These are phyloP conservation scores for Brassica incana DNA, from an alignment of 345 rosid species.

Conservation along the genomic window DNA sequence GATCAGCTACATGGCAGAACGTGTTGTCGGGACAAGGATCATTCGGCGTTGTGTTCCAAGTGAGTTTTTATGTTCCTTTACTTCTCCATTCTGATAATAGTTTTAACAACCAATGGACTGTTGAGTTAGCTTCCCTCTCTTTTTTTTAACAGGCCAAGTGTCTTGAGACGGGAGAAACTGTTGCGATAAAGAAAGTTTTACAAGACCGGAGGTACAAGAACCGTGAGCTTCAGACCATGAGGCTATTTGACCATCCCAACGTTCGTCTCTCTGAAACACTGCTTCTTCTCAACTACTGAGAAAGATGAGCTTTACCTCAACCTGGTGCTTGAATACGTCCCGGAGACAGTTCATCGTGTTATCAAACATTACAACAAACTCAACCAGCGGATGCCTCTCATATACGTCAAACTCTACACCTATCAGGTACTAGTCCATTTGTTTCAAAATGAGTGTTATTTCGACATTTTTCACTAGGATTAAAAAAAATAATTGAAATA, in stretches of 20 bases:
- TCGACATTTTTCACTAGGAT: no score
- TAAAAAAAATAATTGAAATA: no score
- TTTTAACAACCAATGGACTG: background rate
- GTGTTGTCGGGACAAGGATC: constrained; percentile 97
- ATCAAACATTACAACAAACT: constrained; percentile 87
- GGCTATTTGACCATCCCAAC: constrained; percentile 94
- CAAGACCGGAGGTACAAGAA: constrained; percentile 98
- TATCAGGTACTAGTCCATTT: constrained; percentile 61
- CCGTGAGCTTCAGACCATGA: constrained; percentile 98
- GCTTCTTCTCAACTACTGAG: constrained; percentile 95
- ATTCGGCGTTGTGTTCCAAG: constrained; percentile 98
- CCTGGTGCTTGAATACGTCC: constrained; percentile 93
- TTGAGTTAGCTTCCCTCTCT: background rate
- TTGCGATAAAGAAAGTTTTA: constrained; percentile 95
- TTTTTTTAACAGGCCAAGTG: constrained; percentile 69
- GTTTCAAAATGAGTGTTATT: no score
- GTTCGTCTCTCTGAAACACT: constrained; percentile 87
- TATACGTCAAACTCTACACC: constrained; percentile 86
- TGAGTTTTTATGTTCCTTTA: constrained; percentile 31
- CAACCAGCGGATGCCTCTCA: constrained; percentile 88
- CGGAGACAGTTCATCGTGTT: constrained; percentile 93
- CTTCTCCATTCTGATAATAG: background rate
- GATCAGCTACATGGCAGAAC: constrained; percentile 98
- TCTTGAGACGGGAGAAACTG: constrained; percentile 94
- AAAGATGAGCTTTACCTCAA: constrained; percentile 97